Conservation (phyloP, 805 yeast species). For the Citeromyces nyonsensis region DNA sequence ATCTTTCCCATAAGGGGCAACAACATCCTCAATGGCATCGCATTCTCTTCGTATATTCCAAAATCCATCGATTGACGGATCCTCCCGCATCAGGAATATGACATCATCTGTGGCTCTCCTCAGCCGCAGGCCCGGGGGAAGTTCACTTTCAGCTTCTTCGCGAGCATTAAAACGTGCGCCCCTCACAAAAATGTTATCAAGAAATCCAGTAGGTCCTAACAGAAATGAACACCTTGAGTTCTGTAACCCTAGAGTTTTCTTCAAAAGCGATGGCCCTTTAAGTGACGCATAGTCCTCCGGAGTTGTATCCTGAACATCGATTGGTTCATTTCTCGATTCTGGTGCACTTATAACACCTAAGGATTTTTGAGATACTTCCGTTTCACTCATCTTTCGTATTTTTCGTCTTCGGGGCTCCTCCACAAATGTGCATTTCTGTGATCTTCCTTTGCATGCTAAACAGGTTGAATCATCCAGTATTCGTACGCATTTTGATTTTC, state of each 20-base stretch:
- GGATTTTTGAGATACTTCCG: no score
- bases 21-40: conserved; percentile 58
- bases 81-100: conserved; percentile 2
- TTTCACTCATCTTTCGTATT: no score
- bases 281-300: conserved; percentile 2
- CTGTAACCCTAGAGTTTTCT: conserved; percentile 2
- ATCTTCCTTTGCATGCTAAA: conserved; percentile 63
- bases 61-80: conserved; percentile 1
- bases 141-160: conserved; percentile 3
- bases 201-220: conserved; percentile 2
- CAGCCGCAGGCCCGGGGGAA: conserved; percentile 1
- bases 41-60: conserved; percentile 2
- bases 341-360: no score
- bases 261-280: conserved; percentile 2
- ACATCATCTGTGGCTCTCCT: conserved; percentile 2
- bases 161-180: neutral
- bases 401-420: conserved; percentile 15
- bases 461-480: conserved; percentile 50
- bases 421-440: conserved; percentile 58
- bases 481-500: conserved; percentile 68
- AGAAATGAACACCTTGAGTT: conserved; percentile 3
- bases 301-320: no score
- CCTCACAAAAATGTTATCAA: conserved; percentile 1
- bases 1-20: conserved; percentile 67
- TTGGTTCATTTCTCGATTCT: no score